Evolutionary conservation across 768 basidiomycete species (phyloP).

Genomic region (Hygrocybe coccinea): DNA sequence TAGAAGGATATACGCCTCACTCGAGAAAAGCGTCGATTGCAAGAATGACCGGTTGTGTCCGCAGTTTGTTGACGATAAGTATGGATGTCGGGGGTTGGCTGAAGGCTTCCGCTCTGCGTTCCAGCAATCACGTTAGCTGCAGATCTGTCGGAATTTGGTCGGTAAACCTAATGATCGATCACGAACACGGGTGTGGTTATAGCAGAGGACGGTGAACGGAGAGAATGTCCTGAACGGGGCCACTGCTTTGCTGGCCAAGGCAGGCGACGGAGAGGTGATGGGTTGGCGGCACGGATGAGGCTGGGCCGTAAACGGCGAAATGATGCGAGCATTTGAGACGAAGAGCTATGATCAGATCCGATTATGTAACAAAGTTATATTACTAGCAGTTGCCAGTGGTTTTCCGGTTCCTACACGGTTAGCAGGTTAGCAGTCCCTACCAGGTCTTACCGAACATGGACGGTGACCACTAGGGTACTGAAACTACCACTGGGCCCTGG

Average conservation of each 20-base stretch:
- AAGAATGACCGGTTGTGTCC: conserved; percentile 70
- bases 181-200: neutral
- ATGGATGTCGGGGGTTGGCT: conserved; percentile 53
- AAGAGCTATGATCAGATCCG: too few relatives aligned
- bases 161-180: neutral
- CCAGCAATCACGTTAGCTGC: conserved; percentile 6
- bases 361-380: too few relatives aligned
- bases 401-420: too few relatives aligned
- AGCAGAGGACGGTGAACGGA: neutral
- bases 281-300: too few relatives aligned
- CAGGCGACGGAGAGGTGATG: neutral
- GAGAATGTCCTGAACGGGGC: neutral
- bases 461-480: too few relatives aligned
- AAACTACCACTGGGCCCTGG: neutral
- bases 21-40: conserved; percentile 71
- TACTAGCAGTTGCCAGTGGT: too few relatives aligned
- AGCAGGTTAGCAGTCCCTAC: neutral
- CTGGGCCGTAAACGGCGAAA: too few relatives aligned
- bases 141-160: neutral
- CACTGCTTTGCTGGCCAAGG: neutral
- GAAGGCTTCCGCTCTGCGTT: conserved; percentile 35
- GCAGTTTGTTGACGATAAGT: conserved; percentile 75
- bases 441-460: neutral
- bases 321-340: too few relatives aligned
- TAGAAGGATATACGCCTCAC: conserved; percentile 35